Percentiles rank a stretch among this genome's conserved stretches.
Conservation (phyloP, 2,329 filamentous ascomycete genomes). For the Cordyceps fumosorosea region DNA sequence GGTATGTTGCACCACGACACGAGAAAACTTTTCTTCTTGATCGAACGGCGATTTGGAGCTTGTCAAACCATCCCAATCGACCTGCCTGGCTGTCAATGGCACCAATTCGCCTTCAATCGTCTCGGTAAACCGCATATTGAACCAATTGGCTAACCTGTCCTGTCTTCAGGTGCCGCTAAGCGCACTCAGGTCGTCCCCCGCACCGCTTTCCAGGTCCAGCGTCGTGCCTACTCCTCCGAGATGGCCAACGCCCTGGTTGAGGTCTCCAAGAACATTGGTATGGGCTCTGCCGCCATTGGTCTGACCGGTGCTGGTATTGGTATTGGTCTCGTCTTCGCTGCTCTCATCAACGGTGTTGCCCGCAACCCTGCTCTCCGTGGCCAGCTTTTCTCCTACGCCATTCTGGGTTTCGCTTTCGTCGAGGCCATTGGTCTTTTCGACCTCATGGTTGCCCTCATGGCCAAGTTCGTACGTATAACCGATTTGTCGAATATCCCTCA, state of each 20-base stretch:
- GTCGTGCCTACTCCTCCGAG: conserved; percentile 80
- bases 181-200: conserved; percentile 62
- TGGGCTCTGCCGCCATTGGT: conserved; percentile 85
- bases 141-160: conserved; percentile 27
- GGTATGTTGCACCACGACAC: conserved; percentile 44
- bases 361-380: conserved; percentile 92
- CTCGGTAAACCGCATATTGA: not conserved
- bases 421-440: conserved; percentile 87
- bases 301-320: conserved; percentile 88
- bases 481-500: conserved; percentile 4
- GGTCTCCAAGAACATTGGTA: conserved; percentile 86
- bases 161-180: conserved; percentile 51
- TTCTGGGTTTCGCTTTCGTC: conserved; percentile 92
- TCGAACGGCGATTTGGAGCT: not conserved
- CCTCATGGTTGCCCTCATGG: conserved; percentile 89
- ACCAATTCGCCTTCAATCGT: not conserved
- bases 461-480: conserved; percentile 66
- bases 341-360: conserved; percentile 81
- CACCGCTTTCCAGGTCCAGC: conserved; percentile 58
- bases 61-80: conserved; percentile 6
- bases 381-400: conserved; percentile 91
- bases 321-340: conserved; percentile 92
- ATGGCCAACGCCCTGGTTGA: conserved; percentile 83
- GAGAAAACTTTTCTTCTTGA: conserved; percentile 23
- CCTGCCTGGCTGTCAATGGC: conserved; percentile 13